phyloP scores from a whole-genome alignment of 768 basidiomycete species.

The Macrolepiota albuminosa region DNA sequence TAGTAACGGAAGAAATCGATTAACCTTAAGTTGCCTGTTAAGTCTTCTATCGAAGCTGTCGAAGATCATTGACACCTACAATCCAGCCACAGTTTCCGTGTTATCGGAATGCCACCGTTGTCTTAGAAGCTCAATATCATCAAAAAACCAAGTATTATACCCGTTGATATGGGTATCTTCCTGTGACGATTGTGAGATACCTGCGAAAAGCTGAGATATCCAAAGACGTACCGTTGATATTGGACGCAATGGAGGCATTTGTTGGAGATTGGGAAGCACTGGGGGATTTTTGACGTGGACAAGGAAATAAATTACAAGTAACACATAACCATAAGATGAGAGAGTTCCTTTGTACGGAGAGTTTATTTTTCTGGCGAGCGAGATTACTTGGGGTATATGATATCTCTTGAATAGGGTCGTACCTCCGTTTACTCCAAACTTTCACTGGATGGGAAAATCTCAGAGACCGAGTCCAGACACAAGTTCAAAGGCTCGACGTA shows the following conservation, averaged over 20 bases:
- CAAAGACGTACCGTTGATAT: constrained; percentile 56
- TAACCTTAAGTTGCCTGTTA: constrained; percentile 45
- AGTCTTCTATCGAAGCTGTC: neutral
- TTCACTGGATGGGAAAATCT: constrained; percentile 59
- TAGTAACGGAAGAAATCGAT: constrained; percentile 98
- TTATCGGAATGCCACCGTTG: constrained; percentile 95
- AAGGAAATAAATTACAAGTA: constrained; percentile 97
- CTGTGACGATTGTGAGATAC: constrained; percentile 30
- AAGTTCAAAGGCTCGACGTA: constrained; percentile 41
- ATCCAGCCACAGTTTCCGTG: constrained; percentile 85
- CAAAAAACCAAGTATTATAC: constrained; percentile 94
- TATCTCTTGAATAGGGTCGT: neutral
- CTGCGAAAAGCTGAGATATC: constrained; percentile 12
- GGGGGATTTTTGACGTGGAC: constrained; percentile 97
- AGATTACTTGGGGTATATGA: constrained; percentile 2
- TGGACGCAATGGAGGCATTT: constrained; percentile 87
- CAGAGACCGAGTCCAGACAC: constrained; percentile 7
- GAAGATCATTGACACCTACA: constrained; percentile 47
- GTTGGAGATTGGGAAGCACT: constrained; percentile 92
- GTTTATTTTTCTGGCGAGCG: constrained; percentile 80
- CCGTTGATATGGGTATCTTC: constrained; percentile 79
- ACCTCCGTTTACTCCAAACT: constrained; percentile 98
- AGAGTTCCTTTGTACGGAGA: constrained; percentile 96
- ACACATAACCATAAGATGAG: constrained; percentile 95
- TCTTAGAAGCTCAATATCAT: constrained; percentile 89